Percentiles rank a stretch among this genome's conserved stretches.
Evolutionary conservation across 164 flowering plant species (phyloP).

Genomic region (Nymphaea colorata): DNA sequence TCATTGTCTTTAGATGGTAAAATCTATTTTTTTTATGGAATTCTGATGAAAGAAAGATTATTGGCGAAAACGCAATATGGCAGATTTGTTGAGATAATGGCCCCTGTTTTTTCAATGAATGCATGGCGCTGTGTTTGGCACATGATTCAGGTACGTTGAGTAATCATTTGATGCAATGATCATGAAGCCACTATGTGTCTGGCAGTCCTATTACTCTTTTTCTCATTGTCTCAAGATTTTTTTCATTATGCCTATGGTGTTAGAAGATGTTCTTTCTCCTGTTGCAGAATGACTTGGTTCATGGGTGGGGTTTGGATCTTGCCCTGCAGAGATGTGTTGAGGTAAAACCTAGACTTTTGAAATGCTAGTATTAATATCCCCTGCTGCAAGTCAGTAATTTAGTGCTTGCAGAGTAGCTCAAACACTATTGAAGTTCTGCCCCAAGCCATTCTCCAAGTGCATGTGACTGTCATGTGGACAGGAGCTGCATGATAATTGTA

Average conservation of each 20-base stretch:
- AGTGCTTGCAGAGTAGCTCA: neutral
- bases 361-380: neutral
- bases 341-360: conserved; percentile 2
- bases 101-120: conserved; percentile 18
- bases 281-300: conserved; percentile 19
- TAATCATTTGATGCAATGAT: neutral
- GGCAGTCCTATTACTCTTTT: neutral
- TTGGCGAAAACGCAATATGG: neutral
- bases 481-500: too few species aligned
- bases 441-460: too few species aligned
- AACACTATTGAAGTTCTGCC: neutral
- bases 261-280: neutral
- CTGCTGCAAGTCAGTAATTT: neutral
- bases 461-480: too few species aligned
- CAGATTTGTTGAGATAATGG: conserved; percentile 23
- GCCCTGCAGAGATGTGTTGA: conserved; percentile 13
- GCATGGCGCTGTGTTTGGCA: conserved; percentile 21
- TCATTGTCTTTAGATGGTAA: neutral
- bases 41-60: neutral
- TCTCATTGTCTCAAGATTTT: neutral
- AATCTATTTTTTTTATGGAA: too few species aligned
- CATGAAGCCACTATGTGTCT: neutral
- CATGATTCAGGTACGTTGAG: conserved; percentile 16
- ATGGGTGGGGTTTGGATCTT: conserved; percentile 22
- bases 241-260: neutral